Evolutionary conservation across 805 yeast species (phyloP).

Genomic region (Myxozyma sirexii): DNA sequence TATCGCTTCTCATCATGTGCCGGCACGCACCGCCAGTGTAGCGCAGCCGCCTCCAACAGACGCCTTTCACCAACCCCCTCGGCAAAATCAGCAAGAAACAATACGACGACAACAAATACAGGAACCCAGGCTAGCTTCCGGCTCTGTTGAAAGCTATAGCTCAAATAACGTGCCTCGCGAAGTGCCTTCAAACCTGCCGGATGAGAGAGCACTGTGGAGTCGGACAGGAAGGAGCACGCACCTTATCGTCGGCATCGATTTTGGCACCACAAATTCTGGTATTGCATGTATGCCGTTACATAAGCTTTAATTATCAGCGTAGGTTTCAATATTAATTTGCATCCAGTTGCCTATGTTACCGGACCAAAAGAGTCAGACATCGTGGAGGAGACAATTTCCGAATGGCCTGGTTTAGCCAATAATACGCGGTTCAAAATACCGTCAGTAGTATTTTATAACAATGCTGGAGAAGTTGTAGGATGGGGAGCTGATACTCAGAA

Average conservation of each 20-base stretch:
- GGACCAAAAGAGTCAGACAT: constrained; percentile 6
- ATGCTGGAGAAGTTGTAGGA: constrained; percentile 20
- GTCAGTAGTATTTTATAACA: constrained; percentile 24
- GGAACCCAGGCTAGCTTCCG: background rate
- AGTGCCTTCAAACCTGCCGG: background rate
- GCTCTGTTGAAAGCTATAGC: background rate
- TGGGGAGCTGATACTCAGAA: constrained; percentile 24
- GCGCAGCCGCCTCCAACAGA: too few relatives aligned
- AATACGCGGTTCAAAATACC: constrained; percentile 23
- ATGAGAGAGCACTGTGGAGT: background rate
- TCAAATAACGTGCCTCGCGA: background rate
- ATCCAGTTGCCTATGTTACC: constrained; percentile 7
- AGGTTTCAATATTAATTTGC: background rate
- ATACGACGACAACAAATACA: background rate
- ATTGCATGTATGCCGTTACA: constrained; percentile 20
- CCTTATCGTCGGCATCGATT: constrained; percentile 32
- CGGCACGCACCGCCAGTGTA: too few relatives aligned
- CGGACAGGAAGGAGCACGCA: background rate
- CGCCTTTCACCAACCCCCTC: too few relatives aligned
- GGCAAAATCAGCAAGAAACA: too few relatives aligned
- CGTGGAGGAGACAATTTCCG: constrained; percentile 3
- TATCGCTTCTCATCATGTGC: too few relatives aligned
- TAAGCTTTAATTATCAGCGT: too few relatives aligned
- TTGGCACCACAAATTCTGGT: constrained; percentile 30
- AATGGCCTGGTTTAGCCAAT: constrained; percentile 30